phyloP scores from a whole-genome alignment of 306 rosid genomes.

The Prunus padus region DNA sequence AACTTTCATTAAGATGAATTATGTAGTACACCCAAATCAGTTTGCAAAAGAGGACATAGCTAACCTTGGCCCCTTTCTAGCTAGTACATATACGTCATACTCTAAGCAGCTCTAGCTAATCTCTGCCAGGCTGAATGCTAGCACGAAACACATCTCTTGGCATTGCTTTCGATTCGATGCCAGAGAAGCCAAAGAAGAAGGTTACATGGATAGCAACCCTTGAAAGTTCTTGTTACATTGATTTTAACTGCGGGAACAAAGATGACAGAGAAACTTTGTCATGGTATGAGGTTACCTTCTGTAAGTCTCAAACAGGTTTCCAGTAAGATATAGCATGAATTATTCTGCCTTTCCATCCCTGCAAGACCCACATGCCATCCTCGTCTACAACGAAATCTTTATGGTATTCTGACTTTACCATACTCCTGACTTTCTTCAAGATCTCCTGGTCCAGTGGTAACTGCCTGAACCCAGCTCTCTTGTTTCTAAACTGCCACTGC shows the following conservation, averaged over 20 bases:
- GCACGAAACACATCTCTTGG: not conserved
- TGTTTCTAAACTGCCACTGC: slow-evolving; percentile 80
- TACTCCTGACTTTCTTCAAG: slow-evolving; percentile 37
- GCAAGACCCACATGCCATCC: slow-evolving; percentile 75
- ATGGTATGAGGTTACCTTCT: not conserved
- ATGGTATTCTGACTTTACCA: slow-evolving; percentile 59
- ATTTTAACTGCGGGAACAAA: too few relatives aligned
- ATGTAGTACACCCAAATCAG: not conserved
- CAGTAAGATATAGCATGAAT: slow-evolving; percentile 67
- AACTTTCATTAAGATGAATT: not conserved
- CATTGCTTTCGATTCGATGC: not conserved
- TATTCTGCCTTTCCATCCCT: slow-evolving; percentile 84
- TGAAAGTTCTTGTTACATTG: not conserved
- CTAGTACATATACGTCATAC: not conserved
- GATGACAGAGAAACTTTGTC: not conserved
- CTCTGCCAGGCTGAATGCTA: not conserved
- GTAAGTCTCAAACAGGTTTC: slow-evolving; percentile 47
- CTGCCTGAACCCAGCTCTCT: slow-evolving; percentile 73
- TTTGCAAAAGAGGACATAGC: not conserved
- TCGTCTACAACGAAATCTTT: slow-evolving; percentile 56
- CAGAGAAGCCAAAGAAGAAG: not conserved
- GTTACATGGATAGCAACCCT: too few relatives aligned
- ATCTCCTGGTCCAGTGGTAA: slow-evolving; percentile 43
- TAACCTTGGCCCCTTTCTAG: too few relatives aligned
- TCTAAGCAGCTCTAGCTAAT: not conserved